Evolutionary conservation across 2,329 filamentous ascomycete genomes (phyloP), one percentile per base, ranked within the genome.

Genomic region (Nakataea oryzae): DNA sequence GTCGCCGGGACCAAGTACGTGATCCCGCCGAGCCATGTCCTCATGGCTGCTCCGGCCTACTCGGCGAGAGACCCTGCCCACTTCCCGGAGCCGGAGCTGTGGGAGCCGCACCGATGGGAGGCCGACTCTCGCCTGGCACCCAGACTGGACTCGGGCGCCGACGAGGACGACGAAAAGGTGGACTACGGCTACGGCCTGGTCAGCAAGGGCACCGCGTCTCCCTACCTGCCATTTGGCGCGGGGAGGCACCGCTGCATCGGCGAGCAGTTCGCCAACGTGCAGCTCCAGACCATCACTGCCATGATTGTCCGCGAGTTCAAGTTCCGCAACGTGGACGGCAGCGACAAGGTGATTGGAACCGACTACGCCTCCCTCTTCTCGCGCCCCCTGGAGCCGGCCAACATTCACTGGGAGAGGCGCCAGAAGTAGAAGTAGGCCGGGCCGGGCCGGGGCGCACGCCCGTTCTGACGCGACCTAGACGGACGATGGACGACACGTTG

Each of bases 111-210:
- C 76, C 88, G 93, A 63, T 97, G 93, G 93, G 86, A 91, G 68
- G 81, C 84, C 65, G 85, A 82, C 63, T 84, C 84, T 55, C 77
- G 79, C 61, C 81, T 81, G 65, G 82, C 78, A 29, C 81, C 80
- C 60, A 80, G 67, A 63, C 72, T 82, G 27, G 54, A 11, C 54
- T 3, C 21, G 14, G 41, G 11, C 21, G 41, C 41, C 41, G 27
- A 47, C 3, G 81, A 83, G 41, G 84, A 86, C 69, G 84, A 88
- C 70, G 89, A 88, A 77, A 91, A 91, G 77, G 84, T 93, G 64
- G 93, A 97, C 73, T 97, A 97, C 73, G 93, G 93, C 41, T 97
- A 96, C 74, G 93, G 93, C 65, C 80, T 96, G 60, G 89, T 97
- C 67, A 93, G 86, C 81, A 96, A 97, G 81, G 93, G 93, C 62